Conservation (phyloP, 2,329 filamentous ascomycete species). For the Colletotrichum truncatum region DNA sequence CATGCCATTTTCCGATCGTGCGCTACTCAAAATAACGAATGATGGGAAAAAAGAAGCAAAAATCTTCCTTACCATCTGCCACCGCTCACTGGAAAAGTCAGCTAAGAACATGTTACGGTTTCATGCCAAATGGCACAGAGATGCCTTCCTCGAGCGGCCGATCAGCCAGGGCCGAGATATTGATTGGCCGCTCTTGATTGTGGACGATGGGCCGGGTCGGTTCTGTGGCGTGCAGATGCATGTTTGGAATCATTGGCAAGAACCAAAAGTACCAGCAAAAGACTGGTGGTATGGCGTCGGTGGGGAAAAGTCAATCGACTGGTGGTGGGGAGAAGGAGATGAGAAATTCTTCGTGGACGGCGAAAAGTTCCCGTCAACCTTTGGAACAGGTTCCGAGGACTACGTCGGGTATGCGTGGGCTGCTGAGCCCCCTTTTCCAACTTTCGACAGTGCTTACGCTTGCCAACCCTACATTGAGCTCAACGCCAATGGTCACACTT, state of each 20-base stretch:
- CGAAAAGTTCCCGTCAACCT: conserved; percentile 23
- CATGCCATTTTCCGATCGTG: conserved; percentile 24
- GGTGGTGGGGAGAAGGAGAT: conserved; percentile 28
- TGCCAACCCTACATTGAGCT: conserved; percentile 21
- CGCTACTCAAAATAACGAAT: conserved; percentile 14
- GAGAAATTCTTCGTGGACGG: conserved; percentile 29
- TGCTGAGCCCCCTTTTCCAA: conserved; percentile 22
- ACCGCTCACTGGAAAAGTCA: conserved; percentile 3
- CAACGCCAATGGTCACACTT: conserved; percentile 26
- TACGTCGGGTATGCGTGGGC: conserved; percentile 27
- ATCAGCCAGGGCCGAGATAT: conserved; percentile 13
- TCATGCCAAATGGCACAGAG: conserved; percentile 25
- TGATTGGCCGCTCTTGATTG: conserved; percentile 20
- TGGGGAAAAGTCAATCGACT: conserved; percentile 22
- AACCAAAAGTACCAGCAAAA: conserved; percentile 7
- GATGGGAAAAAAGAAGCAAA: conserved; percentile 19
- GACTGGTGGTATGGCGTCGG: conserved; percentile 28
- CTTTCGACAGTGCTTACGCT: conserved; percentile 23
- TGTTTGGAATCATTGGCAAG: conserved; percentile 23
- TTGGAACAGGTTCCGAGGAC: conserved; percentile 24
- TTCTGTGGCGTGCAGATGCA: conserved; percentile 28
- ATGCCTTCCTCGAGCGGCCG: conserved; percentile 19
- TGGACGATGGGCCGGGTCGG: conserved; percentile 10
- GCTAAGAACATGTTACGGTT: conserved; percentile 13
- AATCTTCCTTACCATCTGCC: conserved; percentile 13